Evolutionary conservation across 2,329 filamentous ascomycete genomes (phyloP).

Genomic region (Helicocarpus griseus): DNA sequence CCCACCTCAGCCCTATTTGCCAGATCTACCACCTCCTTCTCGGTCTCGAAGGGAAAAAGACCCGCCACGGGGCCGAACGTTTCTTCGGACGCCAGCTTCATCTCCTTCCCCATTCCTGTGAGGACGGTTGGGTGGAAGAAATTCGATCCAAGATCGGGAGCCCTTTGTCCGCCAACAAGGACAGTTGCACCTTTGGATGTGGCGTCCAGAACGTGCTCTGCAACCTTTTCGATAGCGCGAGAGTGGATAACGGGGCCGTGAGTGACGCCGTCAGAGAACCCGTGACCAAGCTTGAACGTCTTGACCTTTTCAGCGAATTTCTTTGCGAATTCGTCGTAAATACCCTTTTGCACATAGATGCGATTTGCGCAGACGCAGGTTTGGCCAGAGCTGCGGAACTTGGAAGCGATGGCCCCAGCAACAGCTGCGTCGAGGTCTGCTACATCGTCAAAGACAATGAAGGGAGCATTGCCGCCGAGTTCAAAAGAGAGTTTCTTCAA

Average conservation of each 20-base stretch:
- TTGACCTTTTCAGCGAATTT: constrained; percentile 47
- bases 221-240: constrained; percentile 69
- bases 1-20: constrained; percentile 81
- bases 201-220: constrained; percentile 71
- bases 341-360: constrained; percentile 43
- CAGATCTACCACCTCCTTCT: constrained; percentile 74
- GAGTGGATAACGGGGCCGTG: constrained; percentile 58
- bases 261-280: constrained; percentile 37
- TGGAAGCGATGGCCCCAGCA: constrained; percentile 69
- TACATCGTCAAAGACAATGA: constrained; percentile 87
- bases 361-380: constrained; percentile 77
- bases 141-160: constrained; percentile 67
- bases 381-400: constrained; percentile 91
- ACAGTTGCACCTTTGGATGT: constrained; percentile 66
- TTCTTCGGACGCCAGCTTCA: constrained; percentile 79
- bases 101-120: constrained; percentile 72
- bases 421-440: constrained; percentile 81
- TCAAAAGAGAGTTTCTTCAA: constrained; percentile 84
- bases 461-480: constrained; percentile 87
- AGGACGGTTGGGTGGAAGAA: constrained; percentile 89
- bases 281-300: constrained; percentile 38
- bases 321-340: constrained; percentile 45
- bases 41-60: constrained; percentile 77
- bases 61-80: constrained; percentile 93
- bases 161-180: constrained; percentile 61